Conservation (phyloP, 202 grass and related monocot genomes). For the Cymbopogon flexuosus region DNA sequence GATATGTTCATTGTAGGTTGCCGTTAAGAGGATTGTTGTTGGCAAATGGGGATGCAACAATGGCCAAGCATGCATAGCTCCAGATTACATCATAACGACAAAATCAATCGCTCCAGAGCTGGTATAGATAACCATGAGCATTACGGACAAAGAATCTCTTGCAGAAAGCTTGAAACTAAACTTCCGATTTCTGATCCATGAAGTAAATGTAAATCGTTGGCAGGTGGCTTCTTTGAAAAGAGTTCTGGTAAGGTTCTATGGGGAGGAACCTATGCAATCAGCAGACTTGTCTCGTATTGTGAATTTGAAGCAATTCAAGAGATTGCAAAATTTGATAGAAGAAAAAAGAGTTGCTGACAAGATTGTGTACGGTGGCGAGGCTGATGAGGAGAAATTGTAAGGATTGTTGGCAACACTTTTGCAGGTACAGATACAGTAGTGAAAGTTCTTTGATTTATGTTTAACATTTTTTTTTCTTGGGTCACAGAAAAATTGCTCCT, state of each 20-base stretch:
- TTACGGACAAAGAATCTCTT: neutral
- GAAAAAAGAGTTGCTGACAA: constrained; percentile 59
- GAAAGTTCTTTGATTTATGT: neutral
- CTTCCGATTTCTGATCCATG: constrained; percentile 13
- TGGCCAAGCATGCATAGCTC: constrained; percentile 93
- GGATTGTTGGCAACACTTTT: neutral
- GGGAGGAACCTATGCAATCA: constrained; percentile 67
- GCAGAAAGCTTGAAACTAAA: neutral
- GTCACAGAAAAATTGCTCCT: constrained; percentile 66
- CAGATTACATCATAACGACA: constrained; percentile 90
- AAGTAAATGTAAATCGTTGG: constrained; percentile 6
- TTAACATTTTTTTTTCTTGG: constrained; percentile 13
- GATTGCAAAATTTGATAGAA: constrained; percentile 54
- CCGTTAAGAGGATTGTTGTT: constrained; percentile 64
- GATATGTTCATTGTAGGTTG: constrained; percentile 37
- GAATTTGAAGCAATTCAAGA: constrained; percentile 54
- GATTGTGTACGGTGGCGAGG: constrained; percentile 62
- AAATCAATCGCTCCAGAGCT: constrained; percentile 71
- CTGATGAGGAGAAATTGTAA: constrained; percentile 71
- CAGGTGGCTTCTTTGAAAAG: constrained; percentile 64
- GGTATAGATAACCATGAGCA: constrained; percentile 37
- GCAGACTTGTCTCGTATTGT: constrained; percentile 76
- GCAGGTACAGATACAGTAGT: neutral
- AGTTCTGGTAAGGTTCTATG: constrained; percentile 69
- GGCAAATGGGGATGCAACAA: constrained; percentile 97